Percentiles rank a stretch among this genome's conserved stretches.
Conservation (phyloP, 192 early-diverging fungal species). For the Jimgerdemannia flammicorona region DNA sequence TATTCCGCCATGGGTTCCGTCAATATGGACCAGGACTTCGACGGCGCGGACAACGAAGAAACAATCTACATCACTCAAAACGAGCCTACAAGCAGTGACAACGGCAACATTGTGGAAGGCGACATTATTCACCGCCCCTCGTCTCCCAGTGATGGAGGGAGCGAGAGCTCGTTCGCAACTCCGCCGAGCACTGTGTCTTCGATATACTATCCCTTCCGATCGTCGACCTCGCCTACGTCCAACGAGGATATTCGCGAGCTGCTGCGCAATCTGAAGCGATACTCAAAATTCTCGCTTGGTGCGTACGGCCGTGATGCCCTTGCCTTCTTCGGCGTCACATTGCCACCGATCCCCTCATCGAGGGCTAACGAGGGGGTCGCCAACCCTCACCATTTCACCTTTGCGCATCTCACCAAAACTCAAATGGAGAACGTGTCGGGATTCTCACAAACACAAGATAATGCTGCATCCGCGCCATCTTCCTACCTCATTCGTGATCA, state of each 20-base stretch:
- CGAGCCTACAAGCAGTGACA: background rate
- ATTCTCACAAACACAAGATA: conserved; percentile 3
- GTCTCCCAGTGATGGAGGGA: conserved; percentile 8
- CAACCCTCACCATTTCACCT: conserved; percentile 5
- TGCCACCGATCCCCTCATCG: background rate
- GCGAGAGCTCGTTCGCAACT: background rate
- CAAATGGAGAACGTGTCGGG: background rate
- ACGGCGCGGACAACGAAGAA: conserved; percentile 24
- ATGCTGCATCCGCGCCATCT: conserved; percentile 18
- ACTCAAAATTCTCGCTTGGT: conserved; percentile 27
- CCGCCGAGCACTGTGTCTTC: background rate
- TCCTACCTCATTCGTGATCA: conserved; percentile 45
- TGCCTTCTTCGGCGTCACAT: conserved; percentile 9
- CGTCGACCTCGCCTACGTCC: conserved; percentile 4
- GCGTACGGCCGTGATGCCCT: conserved; percentile 19
- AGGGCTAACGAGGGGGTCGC: background rate
- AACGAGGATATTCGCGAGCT: conserved; percentile 20
- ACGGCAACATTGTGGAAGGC: background rate
- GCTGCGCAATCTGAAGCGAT: conserved; percentile 25
- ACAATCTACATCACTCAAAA: conserved; percentile 1
- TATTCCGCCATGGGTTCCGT: conserved; percentile 10
- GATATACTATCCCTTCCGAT: background rate
- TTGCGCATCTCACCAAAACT: conserved; percentile 13
- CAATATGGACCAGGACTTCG: conserved; percentile 14
- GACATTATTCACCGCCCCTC: conserved; percentile 6